phyloP scores from a whole-genome alignment of 352 stramenopile genomes.

The Blastocystis sp. region DNA sequence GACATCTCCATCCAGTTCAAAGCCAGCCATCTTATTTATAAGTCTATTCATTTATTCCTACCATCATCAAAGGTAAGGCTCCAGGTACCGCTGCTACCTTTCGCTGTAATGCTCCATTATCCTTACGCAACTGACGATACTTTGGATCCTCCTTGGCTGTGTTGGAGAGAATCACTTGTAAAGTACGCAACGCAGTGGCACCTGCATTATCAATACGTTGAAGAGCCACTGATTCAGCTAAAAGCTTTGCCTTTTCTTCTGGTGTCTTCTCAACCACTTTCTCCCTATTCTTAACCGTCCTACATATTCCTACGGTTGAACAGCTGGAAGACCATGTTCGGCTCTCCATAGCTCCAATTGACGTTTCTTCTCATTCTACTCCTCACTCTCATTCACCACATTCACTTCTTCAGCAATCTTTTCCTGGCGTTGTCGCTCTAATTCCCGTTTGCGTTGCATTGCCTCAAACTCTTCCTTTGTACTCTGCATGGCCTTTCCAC shows the following conservation, averaged over 20 bases:
- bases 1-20: not conserved
- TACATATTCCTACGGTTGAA: not conserved
- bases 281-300: not conserved
- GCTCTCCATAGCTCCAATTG: slow-evolving; percentile 40
- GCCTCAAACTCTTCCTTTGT: slow-evolving; percentile 12
- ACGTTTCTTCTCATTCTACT: slow-evolving; percentile 6
- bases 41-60: not conserved
- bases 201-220: slow-evolving; percentile 3
- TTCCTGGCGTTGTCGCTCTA: slow-evolving; percentile 24
- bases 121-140: not conserved
- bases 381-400: not conserved
- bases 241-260: not conserved
- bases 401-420: not conserved
- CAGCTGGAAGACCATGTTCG: not conserved
- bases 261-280: slow-evolving; percentile 21
- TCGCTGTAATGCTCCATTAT: slow-evolving; percentile 3
- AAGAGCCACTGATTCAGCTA: slow-evolving; percentile 15
- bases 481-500: not conserved
- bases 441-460: not conserved
- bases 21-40: slow-evolving; percentile 1
- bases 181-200: not conserved
- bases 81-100: slow-evolving; percentile 1
- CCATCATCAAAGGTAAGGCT: slow-evolving; percentile 13
- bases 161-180: slow-evolving; percentile 20
- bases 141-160: slow-evolving; percentile 43